Base-by-base conservation (phyloP, 2,329 filamentous ascomycete species). In the Neonectria coccinea region DNA sequence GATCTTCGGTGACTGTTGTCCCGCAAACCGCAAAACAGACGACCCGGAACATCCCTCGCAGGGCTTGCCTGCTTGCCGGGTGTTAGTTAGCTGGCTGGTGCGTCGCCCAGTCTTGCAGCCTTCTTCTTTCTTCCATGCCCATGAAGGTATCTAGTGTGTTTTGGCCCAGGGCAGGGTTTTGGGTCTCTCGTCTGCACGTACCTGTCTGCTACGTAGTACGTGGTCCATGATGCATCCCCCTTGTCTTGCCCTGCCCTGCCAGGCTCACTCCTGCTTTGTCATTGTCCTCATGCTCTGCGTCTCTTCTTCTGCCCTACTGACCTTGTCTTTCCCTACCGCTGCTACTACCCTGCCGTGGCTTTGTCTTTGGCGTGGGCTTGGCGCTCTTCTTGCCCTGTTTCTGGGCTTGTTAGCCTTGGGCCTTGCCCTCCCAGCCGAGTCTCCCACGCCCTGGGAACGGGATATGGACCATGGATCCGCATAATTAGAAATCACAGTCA, bases 1-100 rank as follows among this genome's bases (percentile, higher is more conserved):
- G 48, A 51, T 51, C 27, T 51, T 51, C 48, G 47, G 29, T 33
- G 47, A n/a, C 27, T n/a, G n/a, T 31, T 50, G 12, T 50, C 47
- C 47, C 47, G 47, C 27, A n/a, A 29, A 27, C 9, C 25, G 25
- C 25, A 25, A 25, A 25, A 25, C 14, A 36, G 33, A 36, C 14
- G 33, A 36, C 33, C 33, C 14, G 16, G 36, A n/a, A 42, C 36
- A 14, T 36, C 36, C 36, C 33, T 36, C 33, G 33, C 14, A 16
- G 36, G 36, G 36, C 36, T 39, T 39, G 14, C 14, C 12, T n/a
- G 36, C 36, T 39, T 39, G 36, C 14, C 39, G 39, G n/a, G 8
- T 42, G 39, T 42, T 42, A 42, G 39, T 39, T 39, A 6, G 33
- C 6, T 36, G 22, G 22, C 22, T 9, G 33, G 2, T 36, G 33